Base-by-base conservation (phyloP, 2,329 filamentous ascomycete genomes). In the Fusarium anthophilum region DNA sequence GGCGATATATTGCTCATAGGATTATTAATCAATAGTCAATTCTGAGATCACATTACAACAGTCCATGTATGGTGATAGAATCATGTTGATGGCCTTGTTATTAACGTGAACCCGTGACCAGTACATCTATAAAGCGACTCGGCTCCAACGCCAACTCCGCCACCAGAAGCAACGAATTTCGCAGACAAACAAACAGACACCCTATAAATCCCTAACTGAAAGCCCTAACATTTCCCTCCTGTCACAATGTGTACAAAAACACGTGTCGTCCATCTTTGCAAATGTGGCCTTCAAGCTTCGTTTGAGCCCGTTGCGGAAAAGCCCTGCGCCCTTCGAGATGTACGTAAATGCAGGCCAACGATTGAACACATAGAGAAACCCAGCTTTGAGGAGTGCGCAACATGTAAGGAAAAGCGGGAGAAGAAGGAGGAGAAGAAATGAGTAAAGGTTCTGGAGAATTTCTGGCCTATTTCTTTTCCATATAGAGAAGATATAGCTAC, bases 141-240 rank as follows among this genome's bases (percentile, higher is more conserved):
- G 3, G 20, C 5, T n/a, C 7, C 4, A n/a, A 30, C 20, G 13
- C 18, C 14, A n/a, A 30, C 14, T 26, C 13, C 12, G 5, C 44
- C 24, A 15, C 14, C 9, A 30, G 8, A 30, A 48, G 45, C 26
- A 48, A 48, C 14, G 5, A 8, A 6, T 22, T 30, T 12, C 4
- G 4, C 14, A 11, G 8, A 22, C 14, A 30, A 7, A 4, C 20
- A 12, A 4, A 30, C 10, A 8, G 4, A 15, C 5, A 20, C 24
- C 13, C 1, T 9, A 22, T 2, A 22, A 30, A 22, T 17, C 9
- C 6, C 13, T 7, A 22, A 28, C 20, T 30, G 1, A 30, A 15
- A 15, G 2, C 8, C 8, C 8, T 20, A 2, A 2, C 12, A 20
- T 37, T 20, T 7, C 4, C 3, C 12, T 6, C 13, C 1, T 3